A percentile compares a stretch with the other conserved stretches of the same genome.
phyloP scores from a whole-genome alignment of 257 asterid species.

The Cinchona pubescens region DNA sequence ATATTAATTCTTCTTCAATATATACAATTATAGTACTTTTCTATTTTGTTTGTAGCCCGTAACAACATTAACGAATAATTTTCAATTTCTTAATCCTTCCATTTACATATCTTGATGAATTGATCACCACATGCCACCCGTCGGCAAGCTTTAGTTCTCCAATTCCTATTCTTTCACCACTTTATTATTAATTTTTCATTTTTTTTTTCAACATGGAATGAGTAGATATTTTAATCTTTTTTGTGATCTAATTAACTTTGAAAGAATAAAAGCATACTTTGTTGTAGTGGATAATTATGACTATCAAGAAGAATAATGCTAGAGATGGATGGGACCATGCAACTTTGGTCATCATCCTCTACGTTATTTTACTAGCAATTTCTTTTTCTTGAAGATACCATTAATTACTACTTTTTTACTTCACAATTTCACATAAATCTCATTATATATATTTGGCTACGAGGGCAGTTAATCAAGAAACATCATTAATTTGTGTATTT shows the following conservation, averaged over 20 bases:
- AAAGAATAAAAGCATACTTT: slow-evolving; percentile 28
- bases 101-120: not conserved
- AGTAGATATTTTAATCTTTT: slow-evolving; percentile 23
- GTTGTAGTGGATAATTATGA: slow-evolving; percentile 44
- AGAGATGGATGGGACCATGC: slow-evolving; percentile 37
- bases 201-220: slow-evolving; percentile 37
- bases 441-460: slow-evolving; percentile 21
- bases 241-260: slow-evolving; percentile 11
- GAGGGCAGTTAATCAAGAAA: slow-evolving; percentile 4
- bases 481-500: not conserved
- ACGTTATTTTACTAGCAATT: slow-evolving; percentile 3
- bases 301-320: slow-evolving; percentile 21
- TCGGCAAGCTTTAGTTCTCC: slow-evolving; percentile 7
- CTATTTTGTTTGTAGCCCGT: not conserved
- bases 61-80: slow-evolving; percentile 19
- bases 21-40: not conserved
- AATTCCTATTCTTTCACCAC: not conserved
- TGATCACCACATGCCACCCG: slow-evolving; percentile 24
- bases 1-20: slow-evolving; percentile 18
- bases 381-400: not conserved
- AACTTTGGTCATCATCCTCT: slow-evolving; percentile 14
- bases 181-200: slow-evolving; percentile 2
- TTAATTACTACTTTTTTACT: not conserved
- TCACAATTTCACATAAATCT: not conserved
- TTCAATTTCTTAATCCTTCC: slow-evolving; percentile 3